phyloP scores from a whole-genome alignment of 2,329 filamentous ascomycete species.

The Microdochium nivale region DNA sequence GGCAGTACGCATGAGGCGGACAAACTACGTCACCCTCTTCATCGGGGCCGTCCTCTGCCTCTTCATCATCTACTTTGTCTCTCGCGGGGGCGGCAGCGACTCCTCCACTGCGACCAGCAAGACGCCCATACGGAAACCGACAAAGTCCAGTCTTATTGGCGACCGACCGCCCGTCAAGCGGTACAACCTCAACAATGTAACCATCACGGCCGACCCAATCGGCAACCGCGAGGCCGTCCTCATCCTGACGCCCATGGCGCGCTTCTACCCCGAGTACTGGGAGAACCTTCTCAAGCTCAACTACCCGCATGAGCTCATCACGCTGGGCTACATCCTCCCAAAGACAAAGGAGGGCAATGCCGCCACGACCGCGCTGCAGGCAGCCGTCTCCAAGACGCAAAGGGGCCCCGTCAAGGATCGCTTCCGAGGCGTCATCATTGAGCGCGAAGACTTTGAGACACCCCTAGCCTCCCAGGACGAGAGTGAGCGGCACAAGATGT shows the following conservation, averaged over 20 bases:
- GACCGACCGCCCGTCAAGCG: slow-evolving; percentile 78
- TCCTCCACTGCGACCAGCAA: slow-evolving; percentile 9
- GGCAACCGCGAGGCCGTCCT: slow-evolving; percentile 78
- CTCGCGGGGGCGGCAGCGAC: slow-evolving; percentile 13
- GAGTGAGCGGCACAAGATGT: slow-evolving; percentile 81
- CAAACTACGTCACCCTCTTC: slow-evolving; percentile 21
- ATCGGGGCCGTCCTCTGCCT: slow-evolving; percentile 21
- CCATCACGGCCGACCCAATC: slow-evolving; percentile 66
- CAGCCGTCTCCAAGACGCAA: slow-evolving; percentile 78
- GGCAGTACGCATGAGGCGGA: slow-evolving; percentile 24
- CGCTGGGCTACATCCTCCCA: slow-evolving; percentile 90
- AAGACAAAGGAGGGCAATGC: slow-evolving; percentile 88
- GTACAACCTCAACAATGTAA: slow-evolving; percentile 94
- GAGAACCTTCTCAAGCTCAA: slow-evolving; percentile 75
- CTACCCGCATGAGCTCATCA: slow-evolving; percentile 93
- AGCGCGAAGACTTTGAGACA: slow-evolving; percentile 89
- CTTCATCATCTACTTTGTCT: slow-evolving; percentile 24
- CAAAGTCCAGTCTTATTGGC: slow-evolving; percentile 42
- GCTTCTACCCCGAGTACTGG: slow-evolving; percentile 95
- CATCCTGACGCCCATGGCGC: slow-evolving; percentile 84
- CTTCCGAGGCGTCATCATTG: slow-evolving; percentile 88
- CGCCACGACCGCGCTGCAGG: slow-evolving; percentile 75
- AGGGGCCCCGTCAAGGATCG: slow-evolving; percentile 70
- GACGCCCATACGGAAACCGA: slow-evolving; percentile 57
- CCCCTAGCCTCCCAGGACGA: slow-evolving; percentile 76